Evolutionary conservation across 2,329 filamentous ascomycete genomes (phyloP).

Genomic region (Aureobasidium melanogenum): DNA sequence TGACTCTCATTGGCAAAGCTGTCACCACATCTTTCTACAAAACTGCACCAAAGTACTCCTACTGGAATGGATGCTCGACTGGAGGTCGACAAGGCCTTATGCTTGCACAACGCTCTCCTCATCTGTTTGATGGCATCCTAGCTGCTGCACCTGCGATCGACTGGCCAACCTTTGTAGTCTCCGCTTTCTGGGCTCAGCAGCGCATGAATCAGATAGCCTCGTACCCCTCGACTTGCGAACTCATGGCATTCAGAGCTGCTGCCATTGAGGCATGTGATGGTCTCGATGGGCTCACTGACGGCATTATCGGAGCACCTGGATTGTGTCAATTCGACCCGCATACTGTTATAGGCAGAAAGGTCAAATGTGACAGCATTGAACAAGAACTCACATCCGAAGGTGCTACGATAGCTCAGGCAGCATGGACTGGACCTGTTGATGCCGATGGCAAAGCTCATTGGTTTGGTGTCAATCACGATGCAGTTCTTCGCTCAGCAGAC

Average conservation of each 20-base stretch:
- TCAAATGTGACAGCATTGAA: constrained; percentile 19
- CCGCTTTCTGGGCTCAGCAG: constrained; percentile 18
- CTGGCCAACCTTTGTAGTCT: constrained; percentile 24
- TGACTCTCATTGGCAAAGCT: constrained; percentile 25
- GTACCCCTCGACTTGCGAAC: constrained; percentile 25
- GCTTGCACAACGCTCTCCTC: constrained; percentile 30
- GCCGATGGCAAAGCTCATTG: constrained; percentile 22
- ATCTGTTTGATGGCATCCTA: constrained; percentile 32
- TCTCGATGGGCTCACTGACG: constrained; percentile 30
- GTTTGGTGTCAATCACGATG: constrained; percentile 26
- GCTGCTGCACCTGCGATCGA: constrained; percentile 33
- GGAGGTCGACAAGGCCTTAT: constrained; percentile 31
- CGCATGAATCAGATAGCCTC: constrained; percentile 15
- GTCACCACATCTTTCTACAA: constrained; percentile 26
- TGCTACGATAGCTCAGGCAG: constrained; percentile 23
- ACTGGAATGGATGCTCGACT: constrained; percentile 31
- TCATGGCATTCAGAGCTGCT: constrained; percentile 27
- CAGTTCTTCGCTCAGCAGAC: constrained; percentile 19
- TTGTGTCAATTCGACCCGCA: constrained; percentile 25
- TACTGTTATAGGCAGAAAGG: constrained; percentile 21
- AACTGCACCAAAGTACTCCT: constrained; percentile 25
- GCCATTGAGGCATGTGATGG: constrained; percentile 29
- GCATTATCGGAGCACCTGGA: constrained; percentile 23
- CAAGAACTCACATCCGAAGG: constrained; percentile 22
- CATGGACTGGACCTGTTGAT: constrained; percentile 25